phyloP scores from a whole-genome alignment of 2,329 filamentous ascomycete genomes.

The Coniochaeta sp. region DNA sequence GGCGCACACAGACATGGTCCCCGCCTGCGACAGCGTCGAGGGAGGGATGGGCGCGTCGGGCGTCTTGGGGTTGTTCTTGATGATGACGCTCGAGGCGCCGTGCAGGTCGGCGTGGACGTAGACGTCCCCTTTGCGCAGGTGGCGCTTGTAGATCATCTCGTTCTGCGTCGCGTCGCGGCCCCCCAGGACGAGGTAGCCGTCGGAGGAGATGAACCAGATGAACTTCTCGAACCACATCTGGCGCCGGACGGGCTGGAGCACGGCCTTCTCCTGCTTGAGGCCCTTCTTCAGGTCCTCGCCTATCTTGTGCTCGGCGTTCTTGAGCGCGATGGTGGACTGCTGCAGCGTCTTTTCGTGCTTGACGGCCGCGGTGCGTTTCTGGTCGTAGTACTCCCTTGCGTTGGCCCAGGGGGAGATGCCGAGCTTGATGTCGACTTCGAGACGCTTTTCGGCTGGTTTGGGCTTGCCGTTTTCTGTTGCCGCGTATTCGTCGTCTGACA shows the following conservation, averaged over 20 bases:
- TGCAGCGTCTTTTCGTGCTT: slow-evolving; percentile 84
- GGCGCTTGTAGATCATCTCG: slow-evolving; percentile 81
- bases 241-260: slow-evolving; percentile 74
- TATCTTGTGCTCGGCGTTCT: slow-evolving; percentile 86
- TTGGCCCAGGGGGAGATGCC: slow-evolving; percentile 80
- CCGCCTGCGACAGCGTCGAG: slow-evolving; percentile 84
- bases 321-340: slow-evolving; percentile 76
- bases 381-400: slow-evolving; percentile 84
- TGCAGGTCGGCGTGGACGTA: slow-evolving; percentile 88
- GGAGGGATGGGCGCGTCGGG: slow-evolving; percentile 85
- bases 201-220: slow-evolving; percentile 87
- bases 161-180: slow-evolving; percentile 86
- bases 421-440: slow-evolving; percentile 81
- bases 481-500: slow-evolving; percentile 34
- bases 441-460: slow-evolving; percentile 35
- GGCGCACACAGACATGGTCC: slow-evolving; percentile 73
- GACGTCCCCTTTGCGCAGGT: slow-evolving; percentile 82
- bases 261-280: slow-evolving; percentile 84
- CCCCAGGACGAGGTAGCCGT: slow-evolving; percentile 86
- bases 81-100: slow-evolving; percentile 76
- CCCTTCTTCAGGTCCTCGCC: slow-evolving; percentile 77
- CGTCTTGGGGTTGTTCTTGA: slow-evolving; percentile 77
- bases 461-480: slow-evolving; percentile 28
- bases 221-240: slow-evolving; percentile 98
- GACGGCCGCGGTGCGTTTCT: slow-evolving; percentile 73